Conservation (phyloP, 1,139 yeast genomes). For the Sugiyamaella castrensis region DNA sequence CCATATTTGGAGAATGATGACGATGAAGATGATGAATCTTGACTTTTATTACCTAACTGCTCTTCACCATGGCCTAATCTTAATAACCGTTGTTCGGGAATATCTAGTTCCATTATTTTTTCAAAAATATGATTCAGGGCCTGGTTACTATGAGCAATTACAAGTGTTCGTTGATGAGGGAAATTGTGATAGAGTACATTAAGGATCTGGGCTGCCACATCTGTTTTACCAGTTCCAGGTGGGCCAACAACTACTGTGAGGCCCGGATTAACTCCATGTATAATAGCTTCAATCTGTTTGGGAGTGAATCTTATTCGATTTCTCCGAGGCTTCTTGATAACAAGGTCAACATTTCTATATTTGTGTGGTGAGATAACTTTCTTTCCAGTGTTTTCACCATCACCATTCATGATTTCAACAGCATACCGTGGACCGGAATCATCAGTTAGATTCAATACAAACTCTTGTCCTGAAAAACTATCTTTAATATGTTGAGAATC, state of each 20-base stretch:
- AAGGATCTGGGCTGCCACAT: constrained; percentile 31
- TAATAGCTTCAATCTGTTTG: constrained; percentile 39
- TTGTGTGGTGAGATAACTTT: too few relatives aligned
- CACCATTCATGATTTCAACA: constrained; percentile 1
- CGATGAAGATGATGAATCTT: neutral
- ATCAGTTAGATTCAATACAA: neutral
- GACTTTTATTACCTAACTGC: constrained; percentile 7
- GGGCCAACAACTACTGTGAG: constrained; percentile 45
- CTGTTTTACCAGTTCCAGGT: constrained; percentile 49
- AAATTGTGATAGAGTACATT: constrained; percentile 31
- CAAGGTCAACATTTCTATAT: too few relatives aligned
- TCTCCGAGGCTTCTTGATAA: neutral
- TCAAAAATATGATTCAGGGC: constrained; percentile 29
- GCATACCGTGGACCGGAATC: constrained; percentile 7
- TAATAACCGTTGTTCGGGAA: constrained; percentile 30
- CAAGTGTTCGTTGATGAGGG: constrained; percentile 38
- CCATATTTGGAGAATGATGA: constrained; percentile 4
- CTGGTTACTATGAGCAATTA: constrained; percentile 36
- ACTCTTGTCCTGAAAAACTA: neutral
- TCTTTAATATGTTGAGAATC: constrained; percentile 25
- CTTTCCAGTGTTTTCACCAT: neutral
- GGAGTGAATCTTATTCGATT: constrained; percentile 20
- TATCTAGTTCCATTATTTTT: constrained; percentile 24
- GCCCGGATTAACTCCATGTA: constrained; percentile 37
- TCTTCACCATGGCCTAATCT: constrained; percentile 30